Evolutionary conservation across 257 asterid species (phyloP), one percentile per base, ranked within the genome.

Genomic region (Gentiana straminea): DNA sequence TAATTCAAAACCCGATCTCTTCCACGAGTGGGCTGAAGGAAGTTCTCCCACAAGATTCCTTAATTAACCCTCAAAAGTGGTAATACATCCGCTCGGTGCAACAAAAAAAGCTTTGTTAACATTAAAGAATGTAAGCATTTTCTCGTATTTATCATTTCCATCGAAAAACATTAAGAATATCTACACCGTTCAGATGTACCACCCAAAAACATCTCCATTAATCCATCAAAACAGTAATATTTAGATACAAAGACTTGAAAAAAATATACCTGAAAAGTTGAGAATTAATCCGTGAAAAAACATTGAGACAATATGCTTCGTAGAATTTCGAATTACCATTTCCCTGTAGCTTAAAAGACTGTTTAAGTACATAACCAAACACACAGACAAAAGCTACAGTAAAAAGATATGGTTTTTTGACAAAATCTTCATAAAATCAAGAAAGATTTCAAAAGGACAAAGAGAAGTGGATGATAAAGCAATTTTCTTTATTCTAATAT

Each of bases 1-100:
- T 84, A 89, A 73, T 86, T 79, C 93, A 68, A 75, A 75, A 78
- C 81, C 81, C 41, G 38, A 37, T 63, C 84, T 73, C 92, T 64
- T 75, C 87, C 86, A 73, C 81, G 94, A 82, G 83, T 91, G 96
- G 98, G 84, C 98, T 81, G 84, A 84, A 74, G 82, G 82, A 84
- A 91, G 95, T 96, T 91, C 96, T 74, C 75, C 81, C 80, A 49
- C 36, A 69, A 81, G 68, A 62, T 70, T 65, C 76, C 71, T 66
- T 70, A 24, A 24, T 24, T 24, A 24, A 24, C 24, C 24, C 24
- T 24, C 24, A 24, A 24, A 24, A 24, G 24, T 1, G 24, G 1
- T 24, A 24, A 24, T 24, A 24, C 24, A 24, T 24, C 24, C 0
- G 24, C 24, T 24, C 24, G 66, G 49, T 57, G 64, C 70, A 57